phyloP scores from a whole-genome alignment of 495 filamentous ascomycete species.

The Aspergillus ellipticus region DNA sequence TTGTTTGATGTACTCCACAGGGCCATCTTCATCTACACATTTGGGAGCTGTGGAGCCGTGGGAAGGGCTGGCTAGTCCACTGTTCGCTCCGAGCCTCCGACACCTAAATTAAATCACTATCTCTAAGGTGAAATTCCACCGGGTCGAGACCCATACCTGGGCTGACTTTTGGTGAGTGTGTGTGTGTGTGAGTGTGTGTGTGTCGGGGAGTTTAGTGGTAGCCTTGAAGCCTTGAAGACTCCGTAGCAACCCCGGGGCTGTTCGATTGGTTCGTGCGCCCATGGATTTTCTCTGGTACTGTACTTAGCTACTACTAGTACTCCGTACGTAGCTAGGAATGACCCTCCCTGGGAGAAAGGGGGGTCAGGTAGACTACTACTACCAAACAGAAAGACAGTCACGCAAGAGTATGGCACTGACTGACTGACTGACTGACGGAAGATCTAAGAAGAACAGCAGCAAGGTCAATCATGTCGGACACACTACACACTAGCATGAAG shows the following conservation, averaged over 20 bases:
- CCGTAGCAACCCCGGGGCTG: not conserved
- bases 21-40: conserved; percentile 9
- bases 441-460: not conserved
- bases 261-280: not conserved
- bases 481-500: not conserved
- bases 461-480: not conserved
- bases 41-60: conserved; percentile 13
- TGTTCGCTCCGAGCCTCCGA: conserved; percentile 7
- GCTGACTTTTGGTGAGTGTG: no score
- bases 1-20: not conserved
- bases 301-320: no score
- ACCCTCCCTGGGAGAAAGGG: not conserved
- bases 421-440: not conserved
- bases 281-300: no score
- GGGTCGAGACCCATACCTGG: conserved; percentile 13
- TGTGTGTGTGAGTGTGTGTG: no score
- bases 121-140: conserved; percentile 6
- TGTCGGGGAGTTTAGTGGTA: no score
- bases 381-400: no score
- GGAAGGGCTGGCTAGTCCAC: conserved; percentile 6
- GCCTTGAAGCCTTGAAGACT: not conserved
- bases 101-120: conserved; percentile 20
- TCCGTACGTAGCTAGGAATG: no score
- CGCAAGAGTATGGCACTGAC: not conserved
- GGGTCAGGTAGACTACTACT: no score